A percentile compares a stretch with the other conserved stretches of the same genome.
These are phyloP conservation scores for Gnomoniopsis smithogilvyi DNA, from an alignment of 2,329 filamentous ascomycete species.

Conservation along the genomic window DNA sequence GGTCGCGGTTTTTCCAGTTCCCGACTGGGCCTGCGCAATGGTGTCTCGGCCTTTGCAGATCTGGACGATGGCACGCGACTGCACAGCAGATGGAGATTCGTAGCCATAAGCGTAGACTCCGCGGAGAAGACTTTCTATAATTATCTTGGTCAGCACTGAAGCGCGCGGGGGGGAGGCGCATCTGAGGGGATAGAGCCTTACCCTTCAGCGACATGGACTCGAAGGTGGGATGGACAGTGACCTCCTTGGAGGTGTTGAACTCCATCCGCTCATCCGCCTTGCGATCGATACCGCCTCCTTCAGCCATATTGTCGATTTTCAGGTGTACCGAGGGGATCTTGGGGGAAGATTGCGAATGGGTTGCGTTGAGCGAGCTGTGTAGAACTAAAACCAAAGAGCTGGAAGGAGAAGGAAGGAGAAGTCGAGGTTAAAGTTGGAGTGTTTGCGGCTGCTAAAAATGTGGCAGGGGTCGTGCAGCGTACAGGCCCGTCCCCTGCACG, in stretches of 20 bases:
- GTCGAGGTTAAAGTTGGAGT: background rate
- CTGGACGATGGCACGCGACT: constrained; percentile 97
- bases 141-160: constrained; percentile 8
- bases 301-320: constrained; percentile 68
- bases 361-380: background rate
- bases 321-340: background rate
- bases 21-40: constrained; percentile 96
- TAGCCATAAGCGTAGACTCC: constrained; percentile 99
- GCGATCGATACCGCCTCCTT: constrained; percentile 75
- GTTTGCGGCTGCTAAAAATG: constrained; percentile 13
- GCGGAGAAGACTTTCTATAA: constrained; percentile 81
- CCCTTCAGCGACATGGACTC: constrained; percentile 95
- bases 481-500: background rate
- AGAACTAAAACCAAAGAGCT: background rate
- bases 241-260: constrained; percentile 97
- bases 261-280: constrained; percentile 96
- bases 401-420: constrained; percentile 4
- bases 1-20: constrained; percentile 99
- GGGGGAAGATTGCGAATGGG: constrained; percentile 1
- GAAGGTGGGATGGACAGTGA: constrained; percentile 90
- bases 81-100: constrained; percentile 95
- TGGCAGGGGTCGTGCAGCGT: constrained; percentile 10
- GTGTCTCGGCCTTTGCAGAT: constrained; percentile 99
- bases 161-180: background rate
- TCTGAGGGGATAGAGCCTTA: constrained; percentile 28